Evolutionary conservation across 345 rosid species (phyloP), one percentile per base, ranked within the genome.

Genomic region (Bruguiera sexangula): DNA sequence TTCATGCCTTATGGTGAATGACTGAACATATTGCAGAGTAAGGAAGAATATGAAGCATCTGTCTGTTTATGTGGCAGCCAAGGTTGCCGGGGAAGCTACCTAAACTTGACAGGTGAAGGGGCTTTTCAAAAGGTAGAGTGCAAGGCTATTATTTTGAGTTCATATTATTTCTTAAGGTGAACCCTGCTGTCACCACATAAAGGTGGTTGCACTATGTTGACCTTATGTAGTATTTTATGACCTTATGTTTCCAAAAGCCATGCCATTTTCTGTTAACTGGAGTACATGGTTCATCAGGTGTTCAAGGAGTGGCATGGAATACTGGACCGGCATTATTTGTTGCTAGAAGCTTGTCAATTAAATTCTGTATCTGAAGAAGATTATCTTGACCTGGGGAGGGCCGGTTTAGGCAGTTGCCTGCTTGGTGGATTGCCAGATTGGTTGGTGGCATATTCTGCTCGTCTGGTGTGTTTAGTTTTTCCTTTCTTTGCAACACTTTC

Each of bases 11-110:
- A 66, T 63, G 71, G 67, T 64, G 73, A 60, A 53, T 69, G 67
- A 48, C 60, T 79, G n/a, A 56, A 69, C 63, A 70, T 77, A 76
- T 50, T 71, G 64, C 87, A 96, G 99, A 92, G 99, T 73, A 96
- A 96, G 82, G 99, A 96, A 84, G 99, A 96, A 79, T 96, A 96
- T 68, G 99, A 96, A 81, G 99, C 98, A 57, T 96, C 99, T 77
- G 99, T 96, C 55, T 96, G 99, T 84, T 80, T 96, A 77, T 96
- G 99, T 77, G 99, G 99, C 75, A 96, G 97, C 82, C 99, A 96
- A 86, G 96, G 90, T 60, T 96, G 99, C 72, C 89, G 99, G 58
- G 99, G 99, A 55, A 96, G 97, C 91, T 96, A 96, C 85, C 85
- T 96, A 82, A 96, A 96, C 84, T 84, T 96, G 81, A 96, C 99